Conservation (phyloP, 1,284 basidiomycete genomes). For the Naganishia sp. region DNA sequence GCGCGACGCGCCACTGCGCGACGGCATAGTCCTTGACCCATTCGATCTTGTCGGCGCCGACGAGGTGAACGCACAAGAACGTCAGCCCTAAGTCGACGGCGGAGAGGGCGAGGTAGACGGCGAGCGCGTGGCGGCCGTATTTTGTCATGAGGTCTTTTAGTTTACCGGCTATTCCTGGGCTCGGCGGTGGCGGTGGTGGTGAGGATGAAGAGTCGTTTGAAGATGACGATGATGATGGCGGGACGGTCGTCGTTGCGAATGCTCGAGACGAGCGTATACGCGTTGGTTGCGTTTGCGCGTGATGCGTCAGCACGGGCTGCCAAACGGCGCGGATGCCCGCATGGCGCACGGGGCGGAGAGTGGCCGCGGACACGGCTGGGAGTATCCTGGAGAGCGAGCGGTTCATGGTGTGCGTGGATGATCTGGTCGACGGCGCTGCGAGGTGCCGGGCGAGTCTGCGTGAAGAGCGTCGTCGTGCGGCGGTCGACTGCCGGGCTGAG, state of each 20-base stretch:
- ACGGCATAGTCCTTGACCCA: conserved; percentile 66
- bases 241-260: background rate
- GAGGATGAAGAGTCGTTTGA: background rate
- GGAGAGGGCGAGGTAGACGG: conserved; percentile 74
- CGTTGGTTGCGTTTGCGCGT: background rate
- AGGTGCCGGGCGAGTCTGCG: background rate
- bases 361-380: too few relatives aligned
- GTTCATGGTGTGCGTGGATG: too few relatives aligned
- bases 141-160: conserved; percentile 84
- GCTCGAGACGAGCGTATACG: background rate
- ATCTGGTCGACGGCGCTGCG: too few relatives aligned
- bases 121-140: conserved; percentile 90
- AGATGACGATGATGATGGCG: background rate
- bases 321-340: background rate
- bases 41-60: conserved; percentile 87
- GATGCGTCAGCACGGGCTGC: background rate
- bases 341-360: background rate
- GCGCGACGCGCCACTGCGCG: conserved; percentile 40
- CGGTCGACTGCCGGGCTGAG: background rate
- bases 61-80: conserved; percentile 78
- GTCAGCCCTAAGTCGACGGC: conserved; percentile 76
- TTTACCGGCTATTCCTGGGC: conserved; percentile 17
- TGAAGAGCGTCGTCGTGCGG: background rate
- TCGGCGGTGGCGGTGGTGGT: background rate
- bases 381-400: too few relatives aligned